Conservation (phyloP, 2,329 filamentous ascomycete genomes). For the Colletotrichum lini region DNA sequence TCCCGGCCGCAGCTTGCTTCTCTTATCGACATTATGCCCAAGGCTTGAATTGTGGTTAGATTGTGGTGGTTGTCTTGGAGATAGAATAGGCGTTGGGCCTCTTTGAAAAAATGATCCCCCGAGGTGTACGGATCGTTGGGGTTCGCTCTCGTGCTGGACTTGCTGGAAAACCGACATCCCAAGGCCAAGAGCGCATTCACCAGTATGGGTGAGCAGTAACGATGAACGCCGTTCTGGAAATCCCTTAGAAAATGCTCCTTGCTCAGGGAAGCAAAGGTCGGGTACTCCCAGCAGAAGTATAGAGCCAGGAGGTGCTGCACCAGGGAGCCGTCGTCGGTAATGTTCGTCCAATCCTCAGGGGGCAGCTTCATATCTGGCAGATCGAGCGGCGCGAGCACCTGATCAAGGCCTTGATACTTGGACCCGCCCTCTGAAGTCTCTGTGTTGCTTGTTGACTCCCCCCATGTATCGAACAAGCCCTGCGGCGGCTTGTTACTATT, state of each 20-base stretch:
- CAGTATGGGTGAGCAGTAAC: constrained; percentile 78
- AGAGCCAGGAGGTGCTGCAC: constrained; percentile 75
- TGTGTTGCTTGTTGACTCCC: constrained; percentile 57
- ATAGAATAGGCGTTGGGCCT: constrained; percentile 73
- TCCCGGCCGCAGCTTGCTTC: constrained; percentile 81
- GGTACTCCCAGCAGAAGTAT: constrained; percentile 84
- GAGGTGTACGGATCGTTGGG: constrained; percentile 74
- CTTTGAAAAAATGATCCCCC: constrained; percentile 82
- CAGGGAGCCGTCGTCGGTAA: constrained; percentile 70
- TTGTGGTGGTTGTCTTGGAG: constrained; percentile 71
- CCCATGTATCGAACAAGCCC: constrained; percentile 66
- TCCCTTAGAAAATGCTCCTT: constrained; percentile 80
- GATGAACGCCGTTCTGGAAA: constrained; percentile 71
- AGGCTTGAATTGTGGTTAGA: constrained; percentile 80
- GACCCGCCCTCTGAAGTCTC: constrained; percentile 44
- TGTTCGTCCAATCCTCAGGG: constrained; percentile 69
- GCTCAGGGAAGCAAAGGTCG: constrained; percentile 80
- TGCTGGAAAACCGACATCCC: constrained; percentile 78
- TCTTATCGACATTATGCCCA: constrained; percentile 82
- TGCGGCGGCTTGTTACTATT: constrained; percentile 55
- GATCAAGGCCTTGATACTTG: constrained; percentile 56
- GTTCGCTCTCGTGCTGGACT: constrained; percentile 74
- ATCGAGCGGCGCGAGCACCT: constrained; percentile 63
- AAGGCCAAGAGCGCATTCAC: constrained; percentile 77
- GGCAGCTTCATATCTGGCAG: constrained; percentile 60